Evolutionary conservation across 1,284 basidiomycete genomes (phyloP).

Genomic region (Cryptococcus depauperatus): DNA sequence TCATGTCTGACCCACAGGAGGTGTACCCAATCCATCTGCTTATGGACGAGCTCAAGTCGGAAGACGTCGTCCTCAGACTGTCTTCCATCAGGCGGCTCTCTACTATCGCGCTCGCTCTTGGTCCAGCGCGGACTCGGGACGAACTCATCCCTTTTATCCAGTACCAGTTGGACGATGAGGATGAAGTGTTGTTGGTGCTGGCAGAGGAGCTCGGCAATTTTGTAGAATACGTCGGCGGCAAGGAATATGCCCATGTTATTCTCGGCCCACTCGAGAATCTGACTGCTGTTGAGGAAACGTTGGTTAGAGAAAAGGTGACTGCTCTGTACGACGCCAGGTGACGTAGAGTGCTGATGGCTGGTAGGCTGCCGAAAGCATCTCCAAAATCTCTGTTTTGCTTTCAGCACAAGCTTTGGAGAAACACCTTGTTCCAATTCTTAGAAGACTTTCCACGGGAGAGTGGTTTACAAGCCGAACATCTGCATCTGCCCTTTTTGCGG

Average conservation of each 20-base stretch:
- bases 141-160: constrained; percentile 92
- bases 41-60: constrained; percentile 71
- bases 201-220: constrained; percentile 91
- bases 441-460: constrained; percentile 83
- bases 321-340: not conserved
- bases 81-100: constrained; percentile 97
- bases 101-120: constrained; percentile 95
- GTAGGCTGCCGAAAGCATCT: constrained; percentile 92
- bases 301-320: constrained; percentile 91
- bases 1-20: constrained; percentile 12
- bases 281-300: constrained; percentile 93
- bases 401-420: constrained; percentile 78
- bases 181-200: constrained; percentile 92
- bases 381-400: constrained; percentile 75
- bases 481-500: constrained; percentile 85
- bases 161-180: constrained; percentile 98
- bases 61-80: constrained; percentile 86
- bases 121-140: constrained; percentile 87
- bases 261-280: constrained; percentile 92
- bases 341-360: not conserved
- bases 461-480: constrained; percentile 99
- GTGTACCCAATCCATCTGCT: constrained; percentile 43
- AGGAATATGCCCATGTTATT: constrained; percentile 77
- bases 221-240: constrained; percentile 91
- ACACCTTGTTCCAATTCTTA: constrained; percentile 83